phyloP scores from a whole-genome alignment of 2,329 filamentous ascomycete genomes.

The Trichoderma sp. region DNA sequence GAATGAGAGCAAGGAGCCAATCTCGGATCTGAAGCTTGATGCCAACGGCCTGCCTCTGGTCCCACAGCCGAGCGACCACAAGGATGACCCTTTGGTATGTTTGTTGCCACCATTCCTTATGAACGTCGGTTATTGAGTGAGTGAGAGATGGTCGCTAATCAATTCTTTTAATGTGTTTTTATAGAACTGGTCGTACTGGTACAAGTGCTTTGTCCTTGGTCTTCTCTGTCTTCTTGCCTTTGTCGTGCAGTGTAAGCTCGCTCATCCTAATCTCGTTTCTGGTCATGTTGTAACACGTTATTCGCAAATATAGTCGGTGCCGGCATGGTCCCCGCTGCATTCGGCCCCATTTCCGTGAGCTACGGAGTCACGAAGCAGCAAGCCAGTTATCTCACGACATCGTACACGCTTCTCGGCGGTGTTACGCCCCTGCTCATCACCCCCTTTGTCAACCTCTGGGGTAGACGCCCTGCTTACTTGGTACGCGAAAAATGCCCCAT shows the following conservation, averaged over 20 bases:
- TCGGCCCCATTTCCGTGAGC: not conserved
- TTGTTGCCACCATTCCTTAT: not conserved
- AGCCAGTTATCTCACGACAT: constrained; percentile 15
- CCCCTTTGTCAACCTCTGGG: constrained; percentile 8
- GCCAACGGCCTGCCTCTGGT: constrained; percentile 1
- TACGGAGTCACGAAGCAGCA: constrained; percentile 1
- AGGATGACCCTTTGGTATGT: constrained; percentile 16
- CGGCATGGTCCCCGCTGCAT: constrained; percentile 14
- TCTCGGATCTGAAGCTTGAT: constrained; percentile 5
- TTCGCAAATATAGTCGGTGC: not conserved
- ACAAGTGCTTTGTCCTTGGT: constrained; percentile 10
- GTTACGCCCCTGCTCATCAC: constrained; percentile 10
- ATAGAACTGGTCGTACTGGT: constrained; percentile 9
- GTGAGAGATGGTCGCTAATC: not conserved
- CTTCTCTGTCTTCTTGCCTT: constrained; percentile 11
- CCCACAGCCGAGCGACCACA: constrained; percentile 16
- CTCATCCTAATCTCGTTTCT: not conserved
- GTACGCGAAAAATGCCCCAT: not conserved
- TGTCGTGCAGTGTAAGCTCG: constrained; percentile 11
- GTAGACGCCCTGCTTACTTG: constrained; percentile 8
- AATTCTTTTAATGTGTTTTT: not conserved
- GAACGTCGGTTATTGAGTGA: not conserved
- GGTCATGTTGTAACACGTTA: not conserved
- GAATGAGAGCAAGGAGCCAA: constrained; percentile 6
- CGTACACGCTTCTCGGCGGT: constrained; percentile 17